Evolutionary conservation across 192 early-diverging fungal genomes (phyloP).

Genomic region (Dissophora ornata): DNA sequence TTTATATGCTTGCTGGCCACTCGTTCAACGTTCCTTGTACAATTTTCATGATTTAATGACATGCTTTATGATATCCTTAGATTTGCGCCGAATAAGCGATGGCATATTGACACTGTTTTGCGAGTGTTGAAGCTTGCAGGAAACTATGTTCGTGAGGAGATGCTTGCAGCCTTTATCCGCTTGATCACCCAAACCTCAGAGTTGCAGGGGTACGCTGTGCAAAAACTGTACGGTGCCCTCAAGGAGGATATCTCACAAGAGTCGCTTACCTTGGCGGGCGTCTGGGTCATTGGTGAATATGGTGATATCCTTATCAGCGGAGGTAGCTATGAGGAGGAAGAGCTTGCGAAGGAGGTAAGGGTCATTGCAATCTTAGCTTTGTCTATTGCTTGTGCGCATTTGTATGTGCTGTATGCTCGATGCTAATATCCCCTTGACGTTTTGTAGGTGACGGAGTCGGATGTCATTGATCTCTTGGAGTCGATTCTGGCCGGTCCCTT

Average conservation of each 20-base stretch:
- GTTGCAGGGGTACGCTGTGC: constrained; percentile 91
- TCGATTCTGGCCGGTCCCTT: constrained; percentile 84
- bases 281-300: constrained; percentile 98
- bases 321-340: constrained; percentile 78
- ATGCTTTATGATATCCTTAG: constrained; percentile 15
- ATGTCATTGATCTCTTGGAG: constrained; percentile 80
- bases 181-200: constrained; percentile 80
- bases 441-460: constrained; percentile 69
- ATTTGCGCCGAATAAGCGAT: constrained; percentile 94
- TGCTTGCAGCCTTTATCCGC: constrained; percentile 89
- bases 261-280: constrained; percentile 86
- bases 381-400: not conserved
- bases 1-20: no score
- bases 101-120: constrained; percentile 96
- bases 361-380: not conserved
- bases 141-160: constrained; percentile 78
- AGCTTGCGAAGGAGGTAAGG: constrained; percentile 63
- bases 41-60: not conserved
- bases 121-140: constrained; percentile 86
- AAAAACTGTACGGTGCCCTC: constrained; percentile 88
- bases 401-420: no score
- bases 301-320: constrained; percentile 88
- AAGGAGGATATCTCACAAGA: constrained; percentile 84
- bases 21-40: no score
- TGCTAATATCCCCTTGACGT: not conserved